Conservation (phyloP, 441 rosid species). For the Brassica hybrid region DNA sequence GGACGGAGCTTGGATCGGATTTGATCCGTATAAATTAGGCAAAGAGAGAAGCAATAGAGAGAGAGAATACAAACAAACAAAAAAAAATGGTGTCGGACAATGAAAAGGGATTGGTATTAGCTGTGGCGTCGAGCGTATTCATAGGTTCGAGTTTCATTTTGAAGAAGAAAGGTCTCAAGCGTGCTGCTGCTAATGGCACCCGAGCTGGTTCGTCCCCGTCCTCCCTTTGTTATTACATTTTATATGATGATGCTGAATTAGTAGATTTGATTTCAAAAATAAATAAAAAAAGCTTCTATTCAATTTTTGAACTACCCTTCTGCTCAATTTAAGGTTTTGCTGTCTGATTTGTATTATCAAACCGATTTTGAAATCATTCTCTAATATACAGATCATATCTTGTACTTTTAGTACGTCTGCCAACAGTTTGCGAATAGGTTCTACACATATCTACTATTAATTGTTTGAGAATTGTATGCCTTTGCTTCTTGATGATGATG, state of each 20-base stretch:
- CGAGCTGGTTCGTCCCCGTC: constrained; percentile 50
- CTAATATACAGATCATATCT: no score
- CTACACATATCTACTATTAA: no score
- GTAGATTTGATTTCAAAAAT: no score
- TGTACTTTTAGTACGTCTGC: no score
- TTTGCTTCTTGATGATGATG: not conserved
- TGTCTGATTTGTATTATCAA: no score
- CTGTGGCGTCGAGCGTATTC: constrained; percentile 68
- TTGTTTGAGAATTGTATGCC: no score
- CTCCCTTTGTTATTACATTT: not conserved
- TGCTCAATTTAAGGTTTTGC: not conserved
- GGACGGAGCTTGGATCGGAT: not conserved
- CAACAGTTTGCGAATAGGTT: no score
- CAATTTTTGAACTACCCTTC: not conserved
- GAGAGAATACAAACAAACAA: not conserved
- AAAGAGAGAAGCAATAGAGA: no score
- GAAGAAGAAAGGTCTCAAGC: constrained; percentile 82
- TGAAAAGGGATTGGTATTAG: constrained; percentile 72
- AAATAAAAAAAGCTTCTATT: no score
- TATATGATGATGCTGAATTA: no score
- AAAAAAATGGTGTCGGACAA: constrained; percentile 66
- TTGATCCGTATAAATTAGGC: not conserved
- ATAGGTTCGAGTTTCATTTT: constrained; percentile 75
- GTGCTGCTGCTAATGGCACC: constrained; percentile 63
- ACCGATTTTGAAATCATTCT: no score